Percentiles rank a stretch among this genome's conserved stretches.
Conservation (phyloP, 495 filamentous ascomycete species). For the Annulohypoxylon bovei region DNA sequence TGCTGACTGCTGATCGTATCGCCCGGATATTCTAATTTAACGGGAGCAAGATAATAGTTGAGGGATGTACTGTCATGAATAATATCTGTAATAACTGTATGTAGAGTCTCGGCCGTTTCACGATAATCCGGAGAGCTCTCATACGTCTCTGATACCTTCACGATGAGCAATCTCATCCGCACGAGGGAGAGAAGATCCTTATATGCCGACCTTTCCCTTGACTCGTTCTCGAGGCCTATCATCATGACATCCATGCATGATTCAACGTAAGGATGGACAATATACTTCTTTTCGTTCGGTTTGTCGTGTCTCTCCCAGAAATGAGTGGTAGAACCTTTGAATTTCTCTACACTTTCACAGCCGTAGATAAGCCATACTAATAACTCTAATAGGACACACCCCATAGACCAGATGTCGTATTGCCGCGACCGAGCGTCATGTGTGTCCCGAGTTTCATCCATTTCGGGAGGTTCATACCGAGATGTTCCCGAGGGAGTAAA, state of each 20-base stretch:
- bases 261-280: not conserved
- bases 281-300: not conserved
- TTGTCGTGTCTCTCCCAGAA: not conserved
- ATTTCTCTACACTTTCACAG: not conserved
- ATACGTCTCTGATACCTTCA: not conserved
- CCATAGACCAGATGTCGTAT: constrained; percentile 52
- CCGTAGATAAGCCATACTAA: constrained; percentile 49
- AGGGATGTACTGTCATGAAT: not conserved
- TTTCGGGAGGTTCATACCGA: not conserved
- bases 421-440: constrained; percentile 31
- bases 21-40: not conserved
- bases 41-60: not conserved
- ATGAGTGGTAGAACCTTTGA: not conserved
- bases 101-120: not conserved
- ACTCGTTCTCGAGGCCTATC: not conserved
- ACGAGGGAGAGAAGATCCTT: not conserved
- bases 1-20: not conserved
- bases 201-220: not conserved
- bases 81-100: not conserved
- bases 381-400: constrained; percentile 47
- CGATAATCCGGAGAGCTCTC: not conserved
- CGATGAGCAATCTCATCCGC: not conserved
- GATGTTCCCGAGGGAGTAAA: not conserved
- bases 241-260: not conserved
- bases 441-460: not conserved